Evolutionary conservation across 1,284 basidiomycete species (phyloP).

Genomic region (Cryptococcus floricola): DNA sequence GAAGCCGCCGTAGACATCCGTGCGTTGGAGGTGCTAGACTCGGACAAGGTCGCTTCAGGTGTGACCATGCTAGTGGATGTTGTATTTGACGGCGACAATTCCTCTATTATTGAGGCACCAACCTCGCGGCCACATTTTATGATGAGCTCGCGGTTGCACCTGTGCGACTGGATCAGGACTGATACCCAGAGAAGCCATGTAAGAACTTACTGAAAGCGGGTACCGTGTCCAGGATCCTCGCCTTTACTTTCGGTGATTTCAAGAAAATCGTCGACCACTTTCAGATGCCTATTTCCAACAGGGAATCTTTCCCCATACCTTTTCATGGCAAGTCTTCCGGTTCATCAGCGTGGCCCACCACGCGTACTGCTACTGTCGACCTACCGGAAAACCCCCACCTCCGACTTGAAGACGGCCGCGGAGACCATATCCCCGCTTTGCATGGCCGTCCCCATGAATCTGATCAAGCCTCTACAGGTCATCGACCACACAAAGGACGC

Average conservation of each 20-base stretch:
- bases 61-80: neutral
- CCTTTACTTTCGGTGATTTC: neutral
- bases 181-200: neutral
- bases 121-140: neutral
- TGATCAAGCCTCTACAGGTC: conserved; percentile 24
- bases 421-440: conserved; percentile 26
- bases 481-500: conserved; percentile 29
- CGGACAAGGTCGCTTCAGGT: neutral
- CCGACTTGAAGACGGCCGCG: conserved; percentile 33
- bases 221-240: neutral
- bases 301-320: conserved; percentile 34
- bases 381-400: conserved; percentile 38
- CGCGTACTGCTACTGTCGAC: conserved; percentile 1
- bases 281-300: conserved; percentile 25
- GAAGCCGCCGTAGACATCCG: neutral
- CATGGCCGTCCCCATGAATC: conserved; percentile 35
- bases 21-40: neutral
- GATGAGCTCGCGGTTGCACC: neutral
- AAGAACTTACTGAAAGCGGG: conserved; percentile 5
- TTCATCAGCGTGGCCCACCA: neutral
- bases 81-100: neutral
- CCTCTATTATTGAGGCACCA: neutral
- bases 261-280: conserved; percentile 30
- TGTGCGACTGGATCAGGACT: neutral
- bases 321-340: conserved; percentile 19